A percentile compares a stretch with the other conserved stretches of the same genome.
Evolutionary conservation across 345 rosid species (phyloP).

Genomic region (Syzygium aqueum): DNA sequence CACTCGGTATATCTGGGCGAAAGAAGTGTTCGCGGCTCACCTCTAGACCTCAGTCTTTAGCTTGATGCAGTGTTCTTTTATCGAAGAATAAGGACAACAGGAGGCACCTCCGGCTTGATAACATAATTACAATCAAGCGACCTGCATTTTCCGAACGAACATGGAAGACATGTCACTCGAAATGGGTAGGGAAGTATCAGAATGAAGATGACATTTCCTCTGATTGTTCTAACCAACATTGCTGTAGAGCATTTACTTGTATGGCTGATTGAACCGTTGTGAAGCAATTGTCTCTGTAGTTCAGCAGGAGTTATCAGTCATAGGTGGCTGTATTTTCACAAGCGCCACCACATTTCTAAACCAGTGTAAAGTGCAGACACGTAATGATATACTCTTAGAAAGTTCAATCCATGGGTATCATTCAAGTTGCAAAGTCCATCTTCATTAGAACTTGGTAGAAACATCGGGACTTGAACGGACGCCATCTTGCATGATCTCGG

Average conservation of each 20-base stretch:
- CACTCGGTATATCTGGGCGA: conserved; percentile 38
- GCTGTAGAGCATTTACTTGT: background rate
- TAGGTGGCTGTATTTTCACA: background rate
- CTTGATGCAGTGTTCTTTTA: background rate
- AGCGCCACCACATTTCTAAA: background rate
- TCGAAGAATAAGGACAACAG: background rate
- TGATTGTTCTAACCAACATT: background rate
- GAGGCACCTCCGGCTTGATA: background rate
- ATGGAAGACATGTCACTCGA: background rate
- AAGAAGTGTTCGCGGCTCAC: conserved; percentile 60
- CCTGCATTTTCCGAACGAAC: background rate
- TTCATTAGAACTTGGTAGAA: background rate
- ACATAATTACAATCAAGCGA: background rate
- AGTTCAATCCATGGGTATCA: background rate
- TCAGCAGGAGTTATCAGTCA: background rate
- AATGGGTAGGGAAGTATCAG: background rate
- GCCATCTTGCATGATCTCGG: background rate
- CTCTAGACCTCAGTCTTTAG: conserved; percentile 23
- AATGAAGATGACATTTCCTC: background rate
- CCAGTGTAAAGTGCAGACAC: background rate
- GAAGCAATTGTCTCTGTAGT: background rate
- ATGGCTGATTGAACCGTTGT: background rate
- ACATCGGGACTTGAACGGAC: background rate
- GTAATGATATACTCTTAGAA: background rate
- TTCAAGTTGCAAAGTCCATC: background rate